phyloP scores from a whole-genome alignment of 1,284 basidiomycete species.

The Irpex sp. region DNA sequence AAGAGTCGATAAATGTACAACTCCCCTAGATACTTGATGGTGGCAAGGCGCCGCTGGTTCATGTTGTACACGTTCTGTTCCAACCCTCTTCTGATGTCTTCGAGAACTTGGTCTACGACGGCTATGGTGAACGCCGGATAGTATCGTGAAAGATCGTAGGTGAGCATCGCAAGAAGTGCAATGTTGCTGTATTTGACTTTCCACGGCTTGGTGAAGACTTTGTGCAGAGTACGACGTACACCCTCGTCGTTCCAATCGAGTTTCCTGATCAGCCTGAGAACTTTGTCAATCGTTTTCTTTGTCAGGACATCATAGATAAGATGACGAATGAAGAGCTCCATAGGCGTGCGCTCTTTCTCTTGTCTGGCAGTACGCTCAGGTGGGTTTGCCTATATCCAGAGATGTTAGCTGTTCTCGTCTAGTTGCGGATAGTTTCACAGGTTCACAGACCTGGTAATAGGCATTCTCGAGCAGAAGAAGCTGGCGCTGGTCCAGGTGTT shows the following conservation, averaged over 20 bases:
- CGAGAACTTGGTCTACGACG: slow-evolving; percentile 92
- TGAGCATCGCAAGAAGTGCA: slow-evolving; percentile 88
- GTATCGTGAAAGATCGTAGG: slow-evolving; percentile 91
- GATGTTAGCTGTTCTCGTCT: background rate
- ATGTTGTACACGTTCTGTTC: slow-evolving; percentile 95
- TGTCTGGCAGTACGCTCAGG: slow-evolving; percentile 87
- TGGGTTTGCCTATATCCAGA: slow-evolving; percentile 79
- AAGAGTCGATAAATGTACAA: slow-evolving; percentile 96
- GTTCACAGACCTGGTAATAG: slow-evolving; percentile 80
- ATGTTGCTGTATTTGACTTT: slow-evolving; percentile 93
- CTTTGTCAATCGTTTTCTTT: slow-evolving; percentile 91
- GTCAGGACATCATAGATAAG: slow-evolving; percentile 89
- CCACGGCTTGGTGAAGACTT: slow-evolving; percentile 95
- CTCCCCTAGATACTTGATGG: slow-evolving; percentile 93
- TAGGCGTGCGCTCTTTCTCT: slow-evolving; percentile 82
- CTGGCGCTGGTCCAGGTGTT: slow-evolving; percentile 91
- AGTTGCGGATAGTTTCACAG: too few relatives aligned
- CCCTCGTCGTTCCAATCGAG: slow-evolving; percentile 89
- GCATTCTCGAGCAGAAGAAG: slow-evolving; percentile 93
- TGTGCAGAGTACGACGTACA: slow-evolving; percentile 55
- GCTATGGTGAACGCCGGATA: slow-evolving; percentile 86
- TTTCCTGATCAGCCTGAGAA: slow-evolving; percentile 88
- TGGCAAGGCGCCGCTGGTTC: slow-evolving; percentile 91
- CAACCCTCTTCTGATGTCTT: slow-evolving; percentile 87
- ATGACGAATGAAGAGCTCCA: slow-evolving; percentile 92